These are phyloP conservation scores for Circinella umbellata DNA, from an alignment of 371 early-diverging fungal genomes.

Conservation along the genomic window DNA sequence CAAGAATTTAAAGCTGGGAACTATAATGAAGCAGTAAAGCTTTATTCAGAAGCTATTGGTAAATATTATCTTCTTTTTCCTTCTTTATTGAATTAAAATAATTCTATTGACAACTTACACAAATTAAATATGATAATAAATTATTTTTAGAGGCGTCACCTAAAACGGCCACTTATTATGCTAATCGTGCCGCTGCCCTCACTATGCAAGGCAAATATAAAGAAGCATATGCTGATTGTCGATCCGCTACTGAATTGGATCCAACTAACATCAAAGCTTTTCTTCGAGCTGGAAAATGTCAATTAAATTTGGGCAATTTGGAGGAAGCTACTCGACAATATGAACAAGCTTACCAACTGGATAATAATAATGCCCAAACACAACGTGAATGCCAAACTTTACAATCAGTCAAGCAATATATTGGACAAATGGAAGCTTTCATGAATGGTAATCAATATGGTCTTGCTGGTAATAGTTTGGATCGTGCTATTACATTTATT, in stretches of 20 bases:
- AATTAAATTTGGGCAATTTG: conserved; percentile 67
- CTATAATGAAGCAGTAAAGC: conserved; percentile 62
- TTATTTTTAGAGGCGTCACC: conserved; percentile 59
- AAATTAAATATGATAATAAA: neutral
- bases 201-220: conserved; percentile 73
- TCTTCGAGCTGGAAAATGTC: conserved; percentile 76
- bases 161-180: conserved; percentile 69
- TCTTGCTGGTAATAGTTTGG: conserved; percentile 66
- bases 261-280: conserved; percentile 72
- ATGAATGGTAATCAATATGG: conserved; percentile 62
- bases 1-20: conserved; percentile 63
- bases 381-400: conserved; percentile 53
- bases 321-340: conserved; percentile 58
- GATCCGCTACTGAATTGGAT: conserved; percentile 65
- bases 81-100: neutral
- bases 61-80: conserved; percentile 6
- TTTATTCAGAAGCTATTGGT: conserved; percentile 70
- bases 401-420: conserved; percentile 56
- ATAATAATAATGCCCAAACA: conserved; percentile 51
- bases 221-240: conserved; percentile 76
- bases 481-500: conserved; percentile 63
- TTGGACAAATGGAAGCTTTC: conserved; percentile 59
- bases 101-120: neutral
- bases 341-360: conserved; percentile 44
- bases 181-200: conserved; percentile 84